Evolutionary conservation across 768 basidiomycete species (phyloP).

Genomic region (Boletus barrowsii): DNA sequence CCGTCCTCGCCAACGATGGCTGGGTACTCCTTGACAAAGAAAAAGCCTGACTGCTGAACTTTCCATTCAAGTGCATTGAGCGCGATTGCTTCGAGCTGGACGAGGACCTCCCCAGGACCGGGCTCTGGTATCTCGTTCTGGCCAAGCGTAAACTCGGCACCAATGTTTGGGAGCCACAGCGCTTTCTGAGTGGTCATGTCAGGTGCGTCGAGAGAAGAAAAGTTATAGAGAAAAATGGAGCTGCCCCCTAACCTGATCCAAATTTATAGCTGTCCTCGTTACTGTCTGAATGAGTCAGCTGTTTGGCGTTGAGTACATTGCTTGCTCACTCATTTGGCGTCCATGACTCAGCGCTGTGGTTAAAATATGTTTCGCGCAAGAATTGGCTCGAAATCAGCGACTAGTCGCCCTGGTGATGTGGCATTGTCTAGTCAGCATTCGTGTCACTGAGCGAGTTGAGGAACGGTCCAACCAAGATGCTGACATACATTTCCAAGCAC

Average conservation of each 20-base stretch:
- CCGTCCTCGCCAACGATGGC: constrained; percentile 36
- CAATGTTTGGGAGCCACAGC: constrained; percentile 17
- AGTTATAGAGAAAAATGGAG: too few relatives aligned
- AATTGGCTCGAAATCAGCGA: too few relatives aligned
- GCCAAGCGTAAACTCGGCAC: constrained; percentile 7
- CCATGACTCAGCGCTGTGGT: too few relatives aligned
- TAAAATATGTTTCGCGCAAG: too few relatives aligned
- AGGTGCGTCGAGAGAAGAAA: background rate
- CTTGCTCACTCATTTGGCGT: too few relatives aligned
- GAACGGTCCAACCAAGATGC: background rate
- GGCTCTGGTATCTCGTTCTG: constrained; percentile 32
- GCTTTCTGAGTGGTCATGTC: constrained; percentile 12
- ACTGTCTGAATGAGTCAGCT: background rate
- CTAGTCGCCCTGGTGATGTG: too few relatives aligned
- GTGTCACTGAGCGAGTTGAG: too few relatives aligned
- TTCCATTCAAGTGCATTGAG: constrained; percentile 45
- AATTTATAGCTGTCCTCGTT: background rate
- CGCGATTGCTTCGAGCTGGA: constrained; percentile 38
- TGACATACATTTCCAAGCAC: background rate
- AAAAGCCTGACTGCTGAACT: constrained; percentile 1
- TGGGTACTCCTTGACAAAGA: constrained; percentile 34
- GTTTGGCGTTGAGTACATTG: background rate
- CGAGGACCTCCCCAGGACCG: constrained; percentile 40
- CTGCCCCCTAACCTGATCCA: background rate
- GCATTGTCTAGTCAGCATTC: too few relatives aligned